phyloP scores from a whole-genome alignment of 1,139 yeast genomes.

The Torulaspora pretoriensis region DNA sequence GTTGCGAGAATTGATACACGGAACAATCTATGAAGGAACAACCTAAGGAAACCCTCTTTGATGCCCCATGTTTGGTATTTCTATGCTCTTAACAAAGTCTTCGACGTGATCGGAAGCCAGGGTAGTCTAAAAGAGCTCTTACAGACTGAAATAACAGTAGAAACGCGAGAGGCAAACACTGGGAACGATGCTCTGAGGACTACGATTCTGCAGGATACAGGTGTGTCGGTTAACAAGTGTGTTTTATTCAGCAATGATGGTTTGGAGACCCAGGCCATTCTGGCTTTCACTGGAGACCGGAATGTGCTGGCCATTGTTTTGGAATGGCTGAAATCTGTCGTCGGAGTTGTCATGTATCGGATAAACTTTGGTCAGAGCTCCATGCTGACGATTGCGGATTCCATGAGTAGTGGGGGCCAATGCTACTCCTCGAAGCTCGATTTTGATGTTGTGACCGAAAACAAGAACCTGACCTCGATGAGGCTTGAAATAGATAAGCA shows the following conservation, averaged over 20 bases:
- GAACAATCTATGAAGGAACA: background rate
- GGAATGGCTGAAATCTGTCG: conserved; percentile 29
- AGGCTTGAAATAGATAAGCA: conserved; percentile 21
- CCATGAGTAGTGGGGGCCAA: conserved; percentile 16
- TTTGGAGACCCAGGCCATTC: conserved; percentile 14
- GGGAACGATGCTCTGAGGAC: conserved; percentile 3
- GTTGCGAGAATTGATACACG: background rate
- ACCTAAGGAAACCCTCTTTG: background rate
- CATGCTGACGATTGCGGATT: conserved; percentile 28
- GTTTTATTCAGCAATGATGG: conserved; percentile 2
- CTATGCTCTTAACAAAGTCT: conserved; percentile 16
- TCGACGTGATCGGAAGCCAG: conserved; percentile 8
- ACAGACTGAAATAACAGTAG: conserved; percentile 10
- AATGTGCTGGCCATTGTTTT: conserved; percentile 17
- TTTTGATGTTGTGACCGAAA: conserved; percentile 16
- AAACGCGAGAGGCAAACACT: conserved; percentile 9
- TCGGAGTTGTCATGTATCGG: conserved; percentile 27
- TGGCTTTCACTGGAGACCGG: conserved; percentile 19
- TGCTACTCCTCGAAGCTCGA: conserved; percentile 18
- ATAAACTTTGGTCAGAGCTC: conserved; percentile 23
- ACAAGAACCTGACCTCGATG: conserved; percentile 16
- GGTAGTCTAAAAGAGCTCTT: conserved; percentile 13
- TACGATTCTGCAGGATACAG: conserved; percentile 4
- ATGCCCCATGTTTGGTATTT: conserved; percentile 25
- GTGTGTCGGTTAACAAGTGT: conserved; percentile 3